Evolutionary conservation across 768 basidiomycete species (phyloP).

Genomic region (Leccinum subgranulosum): DNA sequence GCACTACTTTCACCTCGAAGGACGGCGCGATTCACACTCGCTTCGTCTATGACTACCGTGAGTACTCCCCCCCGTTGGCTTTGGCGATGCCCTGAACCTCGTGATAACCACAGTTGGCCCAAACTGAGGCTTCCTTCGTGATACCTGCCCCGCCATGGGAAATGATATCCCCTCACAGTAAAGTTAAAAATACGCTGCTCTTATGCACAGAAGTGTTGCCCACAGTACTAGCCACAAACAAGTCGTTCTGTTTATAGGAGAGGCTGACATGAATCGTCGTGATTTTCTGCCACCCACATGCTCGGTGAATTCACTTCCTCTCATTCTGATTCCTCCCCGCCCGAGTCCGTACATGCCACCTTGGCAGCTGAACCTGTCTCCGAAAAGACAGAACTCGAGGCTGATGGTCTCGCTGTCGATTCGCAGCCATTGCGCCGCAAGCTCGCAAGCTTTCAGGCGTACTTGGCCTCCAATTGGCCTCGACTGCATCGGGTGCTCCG

Average conservation of each 20-base stretch:
- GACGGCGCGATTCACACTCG: slow-evolving; percentile 47
- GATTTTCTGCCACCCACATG: slow-evolving; percentile 9
- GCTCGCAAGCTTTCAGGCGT: slow-evolving; percentile 7
- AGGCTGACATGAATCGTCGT: neutral
- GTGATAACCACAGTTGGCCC: slow-evolving; percentile 13
- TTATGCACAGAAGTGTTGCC: neutral
- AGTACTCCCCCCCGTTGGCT: slow-evolving; percentile 23
- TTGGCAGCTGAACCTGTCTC: neutral
- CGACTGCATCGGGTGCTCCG: slow-evolving; percentile 11
- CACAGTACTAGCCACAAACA: neutral
- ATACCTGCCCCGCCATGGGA: neutral
- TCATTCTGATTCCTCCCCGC: slow-evolving; percentile 1
- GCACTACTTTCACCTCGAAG: slow-evolving; percentile 60
- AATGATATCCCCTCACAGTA: neutral
- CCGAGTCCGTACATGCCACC: slow-evolving; percentile 14
- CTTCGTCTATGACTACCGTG: slow-evolving; percentile 68
- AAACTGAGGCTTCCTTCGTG: slow-evolving; percentile 4
- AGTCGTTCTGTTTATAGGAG: slow-evolving; percentile 3
- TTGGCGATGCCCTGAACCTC: slow-evolving; percentile 12
- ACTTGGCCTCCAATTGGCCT: slow-evolving; percentile 16
- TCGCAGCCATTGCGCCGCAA: neutral
- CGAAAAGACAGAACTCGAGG: slow-evolving; percentile 4
- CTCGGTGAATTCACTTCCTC: neutral
- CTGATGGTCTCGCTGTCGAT: neutral
- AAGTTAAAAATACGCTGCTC: neutral